Conservation (phyloP, 2,329 filamentous ascomycete species). For the Biscogniauxia mediterranea region DNA sequence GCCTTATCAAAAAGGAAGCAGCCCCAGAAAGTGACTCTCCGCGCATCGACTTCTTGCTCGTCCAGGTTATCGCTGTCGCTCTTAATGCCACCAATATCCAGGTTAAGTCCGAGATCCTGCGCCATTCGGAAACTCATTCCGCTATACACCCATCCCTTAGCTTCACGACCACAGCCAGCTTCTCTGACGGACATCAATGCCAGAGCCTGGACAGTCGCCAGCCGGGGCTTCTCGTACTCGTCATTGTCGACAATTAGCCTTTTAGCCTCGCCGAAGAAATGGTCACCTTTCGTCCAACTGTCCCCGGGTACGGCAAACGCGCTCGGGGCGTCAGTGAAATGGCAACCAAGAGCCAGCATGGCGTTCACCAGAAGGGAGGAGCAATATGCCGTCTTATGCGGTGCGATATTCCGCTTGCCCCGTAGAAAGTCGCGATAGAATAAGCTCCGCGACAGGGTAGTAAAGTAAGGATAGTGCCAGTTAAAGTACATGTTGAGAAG, state of each 20-base stretch:
- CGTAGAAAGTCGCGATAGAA: constrained; percentile 83
- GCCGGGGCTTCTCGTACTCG: constrained; percentile 82
- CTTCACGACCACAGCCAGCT: constrained; percentile 89
- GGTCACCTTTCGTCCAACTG: constrained; percentile 84
- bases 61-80: constrained; percentile 58
- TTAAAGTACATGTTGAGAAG: constrained; percentile 97
- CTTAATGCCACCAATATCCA: constrained; percentile 70
- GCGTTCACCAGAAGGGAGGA: constrained; percentile 88
- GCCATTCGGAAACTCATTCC: constrained; percentile 99
- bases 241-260: constrained; percentile 85
- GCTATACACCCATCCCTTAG: constrained; percentile 96
- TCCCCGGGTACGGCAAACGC: constrained; percentile 72
- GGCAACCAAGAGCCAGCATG: constrained; percentile 88
- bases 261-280: constrained; percentile 95
- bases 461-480: constrained; percentile 97
- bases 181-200: constrained; percentile 96
- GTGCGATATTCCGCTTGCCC: constrained; percentile 57
- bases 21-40: constrained; percentile 93
- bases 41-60: constrained; percentile 83
- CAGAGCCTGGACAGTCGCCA: constrained; percentile 90
- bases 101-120: constrained; percentile 86
- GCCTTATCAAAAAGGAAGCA: constrained; percentile 99
- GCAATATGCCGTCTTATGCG: constrained; percentile 70
- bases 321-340: constrained; percentile 77
- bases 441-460: constrained; percentile 78